Conservation (phyloP, 1,284 basidiomycete genomes). For the Boletus semigastroideus region DNA sequence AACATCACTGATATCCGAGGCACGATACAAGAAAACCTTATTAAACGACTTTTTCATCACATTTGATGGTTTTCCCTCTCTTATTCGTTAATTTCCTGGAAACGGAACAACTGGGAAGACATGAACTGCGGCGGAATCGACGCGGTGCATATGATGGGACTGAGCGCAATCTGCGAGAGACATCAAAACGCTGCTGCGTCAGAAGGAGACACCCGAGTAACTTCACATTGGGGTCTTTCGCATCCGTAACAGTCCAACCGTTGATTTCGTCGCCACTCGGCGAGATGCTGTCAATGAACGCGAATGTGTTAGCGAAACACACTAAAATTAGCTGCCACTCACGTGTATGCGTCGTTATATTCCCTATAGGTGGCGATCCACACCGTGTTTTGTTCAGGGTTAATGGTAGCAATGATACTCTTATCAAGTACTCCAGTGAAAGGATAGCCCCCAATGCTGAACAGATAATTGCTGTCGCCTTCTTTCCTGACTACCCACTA, state of each 20-base stretch:
- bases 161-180: neutral
- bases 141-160: neutral
- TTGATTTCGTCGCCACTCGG: neutral
- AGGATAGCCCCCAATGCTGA: neutral
- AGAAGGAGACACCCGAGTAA: neutral
- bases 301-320: neutral
- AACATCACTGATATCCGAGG: neutral
- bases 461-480: neutral
- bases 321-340: neutral
- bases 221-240: too few relatives aligned
- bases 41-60: neutral
- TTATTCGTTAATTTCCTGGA: neutral
- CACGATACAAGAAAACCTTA: neutral
- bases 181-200: neutral
- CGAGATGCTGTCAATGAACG: neutral
- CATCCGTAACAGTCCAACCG: neutral
- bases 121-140: neutral
- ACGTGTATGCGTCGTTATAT: neutral
- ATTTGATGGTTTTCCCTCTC: neutral
- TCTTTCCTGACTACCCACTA: neutral
- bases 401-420: neutral
- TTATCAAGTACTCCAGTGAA: neutral
- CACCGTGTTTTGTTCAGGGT: neutral
- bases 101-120: neutral
- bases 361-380: neutral